Percentiles rank a stretch among this genome's conserved stretches.
These are phyloP conservation scores for Penicilliopsis zonata DNA, from an alignment of 495 filamentous ascomycete species.

Conservation along the genomic window DNA sequence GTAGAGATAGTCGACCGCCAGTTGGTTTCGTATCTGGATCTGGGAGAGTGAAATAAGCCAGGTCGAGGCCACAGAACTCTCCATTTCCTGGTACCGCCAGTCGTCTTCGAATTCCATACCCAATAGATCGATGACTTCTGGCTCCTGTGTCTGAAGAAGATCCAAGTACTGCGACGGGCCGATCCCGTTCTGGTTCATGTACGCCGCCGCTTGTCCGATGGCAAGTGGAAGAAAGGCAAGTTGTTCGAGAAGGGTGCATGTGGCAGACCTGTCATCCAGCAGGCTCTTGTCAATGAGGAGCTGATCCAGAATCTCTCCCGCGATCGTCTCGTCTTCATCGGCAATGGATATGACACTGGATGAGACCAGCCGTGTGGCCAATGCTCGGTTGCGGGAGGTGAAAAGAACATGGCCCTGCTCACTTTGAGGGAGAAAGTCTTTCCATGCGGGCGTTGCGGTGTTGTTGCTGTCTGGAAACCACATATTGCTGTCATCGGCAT, in stretches of 20 bases:
- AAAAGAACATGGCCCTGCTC: slow-evolving; percentile 22
- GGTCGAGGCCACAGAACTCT: slow-evolving; percentile 41
- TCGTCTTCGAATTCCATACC: slow-evolving; percentile 39
- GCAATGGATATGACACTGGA: slow-evolving; percentile 11
- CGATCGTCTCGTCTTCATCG: slow-evolving; percentile 15
- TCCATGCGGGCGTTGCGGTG: slow-evolving; percentile 1
- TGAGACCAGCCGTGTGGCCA: slow-evolving; percentile 12
- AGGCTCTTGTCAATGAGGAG: slow-evolving; percentile 13
- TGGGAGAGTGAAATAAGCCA: slow-evolving; percentile 43
- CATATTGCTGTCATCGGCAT: slow-evolving; percentile 25
- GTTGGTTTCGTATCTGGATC: slow-evolving; percentile 16
- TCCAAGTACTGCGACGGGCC: slow-evolving; percentile 28
- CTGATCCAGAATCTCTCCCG: slow-evolving; percentile 9
- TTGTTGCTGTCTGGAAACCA: slow-evolving; percentile 6
- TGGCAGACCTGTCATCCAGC: slow-evolving; percentile 5
- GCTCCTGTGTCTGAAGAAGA: slow-evolving; percentile 28
- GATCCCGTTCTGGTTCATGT: slow-evolving; percentile 28
- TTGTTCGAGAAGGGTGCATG: slow-evolving; percentile 10
- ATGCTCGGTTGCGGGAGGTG: slow-evolving; percentile 19
- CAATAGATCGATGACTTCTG: slow-evolving; percentile 26
- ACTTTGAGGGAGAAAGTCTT: slow-evolving; percentile 14
- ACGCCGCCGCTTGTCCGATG: slow-evolving; percentile 30
- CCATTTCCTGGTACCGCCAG: slow-evolving; percentile 22
- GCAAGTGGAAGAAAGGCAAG: slow-evolving; percentile 28
- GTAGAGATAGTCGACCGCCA: slow-evolving; percentile 24